Evolutionary conservation across 2,329 filamentous ascomycete genomes (phyloP), one percentile per base, ranked within the genome.

Genomic region (Ceratocystis huliohia): DNA sequence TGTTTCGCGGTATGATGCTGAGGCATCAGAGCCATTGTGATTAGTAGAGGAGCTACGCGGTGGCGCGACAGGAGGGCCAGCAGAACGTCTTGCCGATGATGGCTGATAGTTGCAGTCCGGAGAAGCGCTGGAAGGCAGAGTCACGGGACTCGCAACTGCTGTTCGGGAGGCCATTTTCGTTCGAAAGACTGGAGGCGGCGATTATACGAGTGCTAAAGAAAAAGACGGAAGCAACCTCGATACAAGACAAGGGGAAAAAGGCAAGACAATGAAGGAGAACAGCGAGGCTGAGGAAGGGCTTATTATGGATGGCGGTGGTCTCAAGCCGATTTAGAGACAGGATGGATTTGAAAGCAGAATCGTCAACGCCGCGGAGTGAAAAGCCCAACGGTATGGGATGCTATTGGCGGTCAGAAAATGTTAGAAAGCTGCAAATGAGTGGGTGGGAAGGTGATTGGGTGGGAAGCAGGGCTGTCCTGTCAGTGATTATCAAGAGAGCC

Each of bases 21-120:
- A 65, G n/a, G 65, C 46, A 28, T 69, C 69, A 48, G 62, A 68
- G 44, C 71, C 71, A 45, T 72, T 72, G 46, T 77, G 76, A 69
- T 77, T 75, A 70, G 85, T 88, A 56, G 90, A 94, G 15, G 91
- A 95, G 6, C 89, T 92, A 72, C 91, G 84, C 45, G 89, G 89
- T 61, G 89, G 91, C 66, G 88, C 86, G 71, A 89, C 81, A 28
- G 89, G 87, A 65, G 88, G 84, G 78, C 82, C 84, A 75, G 79
- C 83, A 76, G 77, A 82, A 77, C 79, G 78, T 72, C 80, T 79
- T 72, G 82, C 81, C 69, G 79, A 63, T 44, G 65, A 62, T 77
- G 77, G 74, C 48, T 78, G 74, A 57, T 80, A 76, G 61, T 82
- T 76, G 67, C 64, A 66, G 44, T 68, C 64, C 17, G 66, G 37